These are phyloP conservation scores for Auricularia cornea DNA, from an alignment of 768 basidiomycete species.

Conservation along the genomic window DNA sequence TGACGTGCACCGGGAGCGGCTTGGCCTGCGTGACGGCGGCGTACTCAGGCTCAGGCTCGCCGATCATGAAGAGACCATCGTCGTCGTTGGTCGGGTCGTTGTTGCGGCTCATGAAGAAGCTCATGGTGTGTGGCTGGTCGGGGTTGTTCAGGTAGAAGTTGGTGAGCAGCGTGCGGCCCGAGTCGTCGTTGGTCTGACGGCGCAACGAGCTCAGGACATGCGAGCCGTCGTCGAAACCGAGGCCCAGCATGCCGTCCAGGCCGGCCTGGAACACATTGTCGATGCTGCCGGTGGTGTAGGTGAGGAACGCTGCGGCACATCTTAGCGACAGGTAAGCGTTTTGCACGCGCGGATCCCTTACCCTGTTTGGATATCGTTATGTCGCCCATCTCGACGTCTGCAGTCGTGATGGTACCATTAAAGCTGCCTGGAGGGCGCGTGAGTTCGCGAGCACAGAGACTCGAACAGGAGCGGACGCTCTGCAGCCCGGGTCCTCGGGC, in stretches of 20 bases:
- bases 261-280: background rate
- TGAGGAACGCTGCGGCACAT: background rate
- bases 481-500: too few species aligned
- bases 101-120: constrained; percentile 17
- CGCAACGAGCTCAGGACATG: background rate
- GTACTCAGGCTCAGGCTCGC: constrained; percentile 13
- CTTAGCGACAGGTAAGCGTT: background rate
- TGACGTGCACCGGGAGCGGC: constrained; percentile 9
- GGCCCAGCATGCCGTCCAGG: constrained; percentile 1
- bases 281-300: background rate
- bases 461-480: too few species aligned
- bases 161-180: background rate
- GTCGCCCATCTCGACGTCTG: background rate
- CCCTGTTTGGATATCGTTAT: background rate
- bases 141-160: constrained; percentile 17
- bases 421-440: background rate
- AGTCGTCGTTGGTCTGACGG: background rate
- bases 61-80: constrained; percentile 21
- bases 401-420: background rate
- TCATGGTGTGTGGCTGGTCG: constrained; percentile 17
- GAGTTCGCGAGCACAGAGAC: background rate
- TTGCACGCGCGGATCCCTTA: background rate
- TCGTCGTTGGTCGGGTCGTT: constrained; percentile 14
- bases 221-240: constrained; percentile 1
- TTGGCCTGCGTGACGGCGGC: constrained; percentile 7